Conservation (phyloP, 2,329 filamentous ascomycete genomes). For the Pseudogymnoascus sp. region DNA sequence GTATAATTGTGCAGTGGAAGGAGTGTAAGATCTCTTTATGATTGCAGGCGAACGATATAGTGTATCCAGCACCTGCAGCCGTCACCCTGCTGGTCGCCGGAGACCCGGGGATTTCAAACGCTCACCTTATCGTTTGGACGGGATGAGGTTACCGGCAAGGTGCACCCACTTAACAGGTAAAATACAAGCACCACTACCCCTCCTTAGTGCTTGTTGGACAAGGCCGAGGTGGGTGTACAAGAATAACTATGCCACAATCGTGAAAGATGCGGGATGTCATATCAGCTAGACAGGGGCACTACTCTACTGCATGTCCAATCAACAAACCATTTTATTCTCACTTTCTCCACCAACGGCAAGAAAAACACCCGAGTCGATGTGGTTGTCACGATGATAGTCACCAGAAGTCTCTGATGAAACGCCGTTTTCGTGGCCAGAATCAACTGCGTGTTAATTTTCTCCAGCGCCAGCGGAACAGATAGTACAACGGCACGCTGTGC, state of each 20-base stretch:
- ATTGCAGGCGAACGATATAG: neutral
- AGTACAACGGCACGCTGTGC: neutral
- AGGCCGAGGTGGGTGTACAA: neutral
- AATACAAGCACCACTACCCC: neutral
- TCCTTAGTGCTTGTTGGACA: neutral
- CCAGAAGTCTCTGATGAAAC: neutral
- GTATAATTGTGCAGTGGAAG: neutral
- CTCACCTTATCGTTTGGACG: neutral
- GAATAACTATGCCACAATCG: neutral
- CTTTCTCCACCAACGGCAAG: neutral
- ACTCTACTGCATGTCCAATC: neutral
- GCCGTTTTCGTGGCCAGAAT: neutral
- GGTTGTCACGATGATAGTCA: neutral
- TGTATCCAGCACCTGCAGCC: neutral
- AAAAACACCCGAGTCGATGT: neutral
- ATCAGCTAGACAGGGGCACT: constrained; percentile 1
- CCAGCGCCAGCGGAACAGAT: neutral
- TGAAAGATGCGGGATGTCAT: neutral
- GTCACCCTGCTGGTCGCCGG: neutral
- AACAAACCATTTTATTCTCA: neutral
- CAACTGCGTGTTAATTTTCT: neutral
- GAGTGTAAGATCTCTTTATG: constrained; percentile 1
- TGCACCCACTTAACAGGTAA: neutral
- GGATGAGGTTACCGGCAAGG: neutral
- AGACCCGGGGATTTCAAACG: neutral